phyloP scores from a whole-genome alignment of 164 flowering plant species.

The Litsea cubeba region DNA sequence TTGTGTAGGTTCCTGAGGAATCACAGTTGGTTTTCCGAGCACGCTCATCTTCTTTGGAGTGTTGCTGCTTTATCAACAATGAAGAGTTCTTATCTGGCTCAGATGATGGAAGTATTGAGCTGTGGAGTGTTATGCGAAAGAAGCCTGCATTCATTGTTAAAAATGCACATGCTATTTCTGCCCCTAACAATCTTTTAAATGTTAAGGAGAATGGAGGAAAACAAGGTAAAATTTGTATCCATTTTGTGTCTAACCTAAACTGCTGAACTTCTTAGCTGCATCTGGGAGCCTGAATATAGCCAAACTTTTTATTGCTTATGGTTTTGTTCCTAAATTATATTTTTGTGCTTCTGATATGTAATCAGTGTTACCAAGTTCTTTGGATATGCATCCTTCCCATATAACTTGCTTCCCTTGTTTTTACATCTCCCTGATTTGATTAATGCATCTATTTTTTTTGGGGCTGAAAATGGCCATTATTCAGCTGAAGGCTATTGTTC shows the following conservation, averaged over 20 bases:
- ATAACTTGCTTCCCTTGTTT: not conserved
- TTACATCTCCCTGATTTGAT: not conserved
- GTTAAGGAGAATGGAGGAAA: constrained; percentile 19
- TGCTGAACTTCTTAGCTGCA: not conserved
- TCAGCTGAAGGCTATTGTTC: constrained; percentile 18
- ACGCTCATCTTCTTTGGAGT: constrained; percentile 68
- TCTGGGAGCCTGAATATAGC: not conserved
- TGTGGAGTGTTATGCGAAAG: constrained; percentile 64
- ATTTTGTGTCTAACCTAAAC: not conserved
- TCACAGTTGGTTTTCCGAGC: constrained; percentile 77
- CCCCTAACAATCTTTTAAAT: constrained; percentile 14
- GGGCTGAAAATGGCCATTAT: constrained; percentile 44
- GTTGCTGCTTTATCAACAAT: constrained; percentile 70
- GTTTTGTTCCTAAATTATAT: not conserved
- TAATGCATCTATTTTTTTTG: not conserved
- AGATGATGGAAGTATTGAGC: constrained; percentile 91
- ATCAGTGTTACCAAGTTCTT: too few relatives aligned
- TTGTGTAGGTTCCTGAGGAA: constrained; percentile 85
- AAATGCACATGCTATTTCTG: constrained; percentile 67
- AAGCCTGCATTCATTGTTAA: constrained; percentile 74
- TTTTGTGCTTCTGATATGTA: not conserved
- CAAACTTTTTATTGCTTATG: not conserved
- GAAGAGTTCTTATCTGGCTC: constrained; percentile 91
- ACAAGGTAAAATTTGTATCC: constrained; percentile 34
- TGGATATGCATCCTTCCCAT: too few relatives aligned